These are phyloP conservation scores for Silene vulgaris DNA, from an alignment of 179 eudicot genomes.

Conservation along the genomic window DNA sequence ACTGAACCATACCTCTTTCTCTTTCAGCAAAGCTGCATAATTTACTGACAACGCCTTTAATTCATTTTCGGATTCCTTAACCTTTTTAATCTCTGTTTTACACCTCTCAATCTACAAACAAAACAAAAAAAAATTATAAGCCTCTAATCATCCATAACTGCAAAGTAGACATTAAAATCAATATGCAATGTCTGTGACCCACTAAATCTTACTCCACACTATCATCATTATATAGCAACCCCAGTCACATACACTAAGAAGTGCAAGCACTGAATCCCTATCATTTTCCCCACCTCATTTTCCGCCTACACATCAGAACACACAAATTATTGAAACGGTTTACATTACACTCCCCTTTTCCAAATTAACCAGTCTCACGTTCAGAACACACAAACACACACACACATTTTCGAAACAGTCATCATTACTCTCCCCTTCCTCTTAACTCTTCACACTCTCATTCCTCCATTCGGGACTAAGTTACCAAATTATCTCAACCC, in stretches of 20 bases:
- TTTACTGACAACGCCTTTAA: conserved; percentile 88
- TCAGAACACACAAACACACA: too few relatives aligned
- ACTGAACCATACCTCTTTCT: conserved; percentile 61
- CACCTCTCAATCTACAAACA: conserved; percentile 60
- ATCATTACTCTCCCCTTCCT: neutral
- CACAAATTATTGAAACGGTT: neutral
- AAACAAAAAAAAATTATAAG: neutral
- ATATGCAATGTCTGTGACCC: neutral
- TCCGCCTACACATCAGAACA: neutral
- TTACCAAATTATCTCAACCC: neutral
- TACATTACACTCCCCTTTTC: neutral
- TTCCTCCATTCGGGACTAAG: neutral
- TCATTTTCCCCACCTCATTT: neutral
- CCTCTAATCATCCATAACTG: neutral
- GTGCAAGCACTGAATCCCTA: neutral
- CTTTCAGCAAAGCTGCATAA: conserved; percentile 91
- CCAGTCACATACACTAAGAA: neutral
- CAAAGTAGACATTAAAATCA: neutral
- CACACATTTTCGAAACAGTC: neutral
- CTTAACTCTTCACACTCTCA: neutral
- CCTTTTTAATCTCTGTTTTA: conserved; percentile 76
- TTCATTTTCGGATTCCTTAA: conserved; percentile 79
- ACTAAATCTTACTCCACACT: neutral
- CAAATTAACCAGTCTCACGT: neutral
- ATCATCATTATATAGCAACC: neutral